Base-by-base conservation (phyloP, 176 grass and related monocot genomes). In the Bolboschoenus planiculmis region DNA sequence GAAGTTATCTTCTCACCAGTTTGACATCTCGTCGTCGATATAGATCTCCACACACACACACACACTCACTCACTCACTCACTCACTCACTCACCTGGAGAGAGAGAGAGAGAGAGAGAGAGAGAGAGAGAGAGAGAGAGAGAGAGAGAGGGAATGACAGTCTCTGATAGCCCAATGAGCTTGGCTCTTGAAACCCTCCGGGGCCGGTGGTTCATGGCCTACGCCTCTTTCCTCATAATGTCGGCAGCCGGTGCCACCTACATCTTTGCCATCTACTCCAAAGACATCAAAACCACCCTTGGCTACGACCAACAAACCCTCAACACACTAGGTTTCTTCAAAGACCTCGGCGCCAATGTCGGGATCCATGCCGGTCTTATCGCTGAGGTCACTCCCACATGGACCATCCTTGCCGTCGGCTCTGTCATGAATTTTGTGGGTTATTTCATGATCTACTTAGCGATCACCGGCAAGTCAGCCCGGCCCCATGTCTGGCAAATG, bases 241-340 rank as follows among this genome's bases (percentile, higher is more conserved):
- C 89, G 26, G 81, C 91, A 1, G 60, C 93, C 2, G 90, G 90
- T 30, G 88, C 87, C 62, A 93, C 91, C 13, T 97, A 97, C 91
- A 91, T 97, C 78, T 97, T 93, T 48, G 94, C 67, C 34, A 75
- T 93, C 40, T 97, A 93, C 81, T 91, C 91, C 27, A 91, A 91
- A 80, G 91, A 83, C 31, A 85, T 97, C 85, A 91, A 93, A 84
- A 51, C 83, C 31, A 85, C 93, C 21, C 85, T 97, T 0, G 91
- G 91, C 2, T 97, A 97, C 77, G 58, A 91, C 89, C 91, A 97
- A 88, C 81, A 84, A 86, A 91, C 85, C 60, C 94, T 97, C 13
- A 97, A 93, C 89, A 93, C 86, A 60, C 85, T 97, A 0, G 85
- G 87, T 82, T 93, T 93, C 89, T 93, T 93, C 89, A 97, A 97